These are phyloP conservation scores for Skeletonema costatum DNA, from an alignment of 108 stramenopile genomes.

Conservation along the genomic window DNA sequence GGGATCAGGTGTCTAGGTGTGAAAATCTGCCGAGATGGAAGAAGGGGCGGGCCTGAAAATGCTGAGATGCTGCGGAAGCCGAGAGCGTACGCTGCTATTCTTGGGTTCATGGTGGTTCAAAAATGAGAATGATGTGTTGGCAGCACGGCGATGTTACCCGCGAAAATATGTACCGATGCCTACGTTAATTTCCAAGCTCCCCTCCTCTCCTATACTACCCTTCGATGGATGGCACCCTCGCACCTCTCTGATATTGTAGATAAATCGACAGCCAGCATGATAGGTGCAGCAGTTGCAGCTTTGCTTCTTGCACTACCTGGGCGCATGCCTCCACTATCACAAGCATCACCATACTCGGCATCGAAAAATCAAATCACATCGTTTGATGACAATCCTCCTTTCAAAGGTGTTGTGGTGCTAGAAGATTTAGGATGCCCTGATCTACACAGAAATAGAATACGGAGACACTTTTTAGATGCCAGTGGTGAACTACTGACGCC, in stretches of 20 bases:
- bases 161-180: too few relatives aligned
- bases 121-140: too few relatives aligned
- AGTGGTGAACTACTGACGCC: not conserved
- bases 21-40: not conserved
- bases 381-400: conserved; percentile 53
- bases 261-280: too few relatives aligned
- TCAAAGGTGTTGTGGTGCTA: conserved; percentile 49
- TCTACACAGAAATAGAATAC: conserved; percentile 38
- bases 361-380: conserved; percentile 49
- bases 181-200: too few relatives aligned
- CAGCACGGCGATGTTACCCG: too few relatives aligned
- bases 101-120: too few relatives aligned
- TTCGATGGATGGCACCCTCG: too few relatives aligned
- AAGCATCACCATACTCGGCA: conserved; percentile 21
- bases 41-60: not conserved
- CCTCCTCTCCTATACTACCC: too few relatives aligned
- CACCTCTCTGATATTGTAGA: too few relatives aligned
- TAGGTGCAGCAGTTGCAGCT: not conserved
- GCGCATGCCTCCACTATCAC: not conserved
- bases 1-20: too few relatives aligned
- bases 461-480: conserved; percentile 20
- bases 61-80: conserved; percentile 6
- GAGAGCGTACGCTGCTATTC: not conserved
- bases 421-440: conserved; percentile 27
- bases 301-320: not conserved